Evolutionary conservation across 148 eudicot species (phyloP), one percentile per base, ranked within the genome.

Genomic region (Cornus controversa): DNA sequence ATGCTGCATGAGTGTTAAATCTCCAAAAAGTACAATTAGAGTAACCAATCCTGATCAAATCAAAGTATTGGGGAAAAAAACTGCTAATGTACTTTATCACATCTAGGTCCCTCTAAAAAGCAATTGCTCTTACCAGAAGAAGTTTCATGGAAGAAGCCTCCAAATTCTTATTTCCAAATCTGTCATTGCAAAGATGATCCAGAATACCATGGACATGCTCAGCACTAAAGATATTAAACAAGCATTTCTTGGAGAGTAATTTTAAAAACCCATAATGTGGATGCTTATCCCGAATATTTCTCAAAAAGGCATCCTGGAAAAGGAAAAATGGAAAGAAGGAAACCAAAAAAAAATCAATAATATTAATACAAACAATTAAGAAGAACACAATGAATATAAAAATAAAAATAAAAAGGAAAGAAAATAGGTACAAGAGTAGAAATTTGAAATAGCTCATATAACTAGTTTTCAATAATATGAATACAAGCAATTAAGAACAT

Each of bases 141-240:
- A 96, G 92, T 72, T 88, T 81, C 76, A 87, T 62, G 40, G 86
- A 72, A 72, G 88, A 80, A 58, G 81, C 86, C 74, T 82, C 79
- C 71, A 81, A 67, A 47, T 57, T 50, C 71, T 84, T 72, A 70
- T 84, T 75, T 71, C 76, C 82, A 57, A 80, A 75, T 69, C 71
- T 80, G 69, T 78, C 82, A 75, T 78, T 60, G 63, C 82, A 78
- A 67, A 90, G 80, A 82, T 81, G 84, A 81, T 90, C 88, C 69
- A 93, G 62, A 72, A 93, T 86, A 74, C 81, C 89, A 37, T 73
- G 80, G 66, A 93, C 90, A 63, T 91, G 90, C 84, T 93, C 93
- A 16, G 84, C 83, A 80, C 91, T 76, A 82, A 96, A 96, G 73
- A 96, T 83, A 77, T 83, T 92, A 81, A 87, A 81, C 65, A 84